phyloP scores from a whole-genome alignment of 441 rosid species.

The Rhodomyrtus psidioides region DNA sequence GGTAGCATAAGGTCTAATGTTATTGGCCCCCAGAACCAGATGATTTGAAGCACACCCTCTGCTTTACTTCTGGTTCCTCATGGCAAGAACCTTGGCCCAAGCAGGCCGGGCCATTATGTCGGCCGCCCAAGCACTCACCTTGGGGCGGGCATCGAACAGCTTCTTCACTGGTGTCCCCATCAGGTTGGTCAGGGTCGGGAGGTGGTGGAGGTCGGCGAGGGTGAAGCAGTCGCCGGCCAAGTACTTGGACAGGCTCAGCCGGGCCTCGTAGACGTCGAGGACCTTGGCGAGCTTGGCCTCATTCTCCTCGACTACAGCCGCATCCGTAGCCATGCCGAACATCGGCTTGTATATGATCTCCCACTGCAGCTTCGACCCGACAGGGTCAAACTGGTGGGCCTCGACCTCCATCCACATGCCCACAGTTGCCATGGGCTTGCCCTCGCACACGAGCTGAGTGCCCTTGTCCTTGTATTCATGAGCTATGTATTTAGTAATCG shows the following conservation, averaged over 20 bases:
- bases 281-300: constrained; percentile 1
- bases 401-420: background rate
- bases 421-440: background rate
- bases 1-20: background rate
- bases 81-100: background rate
- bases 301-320: background rate
- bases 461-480: background rate
- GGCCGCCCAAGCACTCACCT: background rate
- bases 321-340: background rate
- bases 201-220: background rate
- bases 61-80: background rate
- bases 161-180: background rate
- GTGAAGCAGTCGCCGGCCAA: background rate
- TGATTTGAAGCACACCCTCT: background rate
- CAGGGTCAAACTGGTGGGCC: background rate
- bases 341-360: background rate
- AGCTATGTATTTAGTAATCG: background rate
- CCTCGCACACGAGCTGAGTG: background rate
- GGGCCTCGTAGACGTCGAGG: background rate
- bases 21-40: background rate
- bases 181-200: background rate
- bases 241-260: background rate
- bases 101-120: background rate
- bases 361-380: background rate
- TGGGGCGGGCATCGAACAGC: background rate